Conservation (phyloP, 2,329 filamentous ascomycete genomes). For the Fusarium nurragi region DNA sequence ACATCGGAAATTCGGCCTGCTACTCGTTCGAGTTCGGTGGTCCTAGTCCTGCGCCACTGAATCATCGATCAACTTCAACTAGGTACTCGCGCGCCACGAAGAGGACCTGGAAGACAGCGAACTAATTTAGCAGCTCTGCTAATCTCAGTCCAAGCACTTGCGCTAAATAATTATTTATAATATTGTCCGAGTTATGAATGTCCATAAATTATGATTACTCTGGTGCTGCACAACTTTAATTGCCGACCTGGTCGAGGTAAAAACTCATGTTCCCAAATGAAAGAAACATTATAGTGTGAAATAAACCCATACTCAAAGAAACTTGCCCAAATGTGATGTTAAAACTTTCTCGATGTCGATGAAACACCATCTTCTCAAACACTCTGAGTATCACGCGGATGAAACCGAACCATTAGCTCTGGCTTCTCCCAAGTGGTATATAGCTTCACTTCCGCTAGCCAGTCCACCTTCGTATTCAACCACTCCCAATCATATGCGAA, state of each 20-base stretch:
- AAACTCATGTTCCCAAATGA: no score
- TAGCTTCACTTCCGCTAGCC: not conserved
- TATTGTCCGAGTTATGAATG: not conserved
- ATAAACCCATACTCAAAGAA: no score
- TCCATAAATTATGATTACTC: not conserved
- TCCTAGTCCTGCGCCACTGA: not conserved
- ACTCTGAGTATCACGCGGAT: not conserved
- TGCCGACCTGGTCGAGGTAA: no score
- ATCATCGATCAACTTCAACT: no score
- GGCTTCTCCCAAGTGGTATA: not conserved
- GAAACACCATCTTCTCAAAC: not conserved
- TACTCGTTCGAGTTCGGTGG: not conserved
- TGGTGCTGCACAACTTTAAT: not conserved
- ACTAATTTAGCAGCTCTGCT: not conserved
- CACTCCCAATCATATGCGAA: conserved; percentile 13
- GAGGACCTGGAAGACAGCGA: not conserved
- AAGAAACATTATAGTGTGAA: no score
- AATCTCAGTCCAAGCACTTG: not conserved
- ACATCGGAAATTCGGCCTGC: not conserved
- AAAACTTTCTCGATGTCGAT: not conserved
- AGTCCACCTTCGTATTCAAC: not conserved
- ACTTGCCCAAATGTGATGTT: no score
- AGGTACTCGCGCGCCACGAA: no score
- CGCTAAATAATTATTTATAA: not conserved
- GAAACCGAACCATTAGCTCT: not conserved